Base-by-base conservation (phyloP, 257 asterid genomes). In the Striga asiatica region DNA sequence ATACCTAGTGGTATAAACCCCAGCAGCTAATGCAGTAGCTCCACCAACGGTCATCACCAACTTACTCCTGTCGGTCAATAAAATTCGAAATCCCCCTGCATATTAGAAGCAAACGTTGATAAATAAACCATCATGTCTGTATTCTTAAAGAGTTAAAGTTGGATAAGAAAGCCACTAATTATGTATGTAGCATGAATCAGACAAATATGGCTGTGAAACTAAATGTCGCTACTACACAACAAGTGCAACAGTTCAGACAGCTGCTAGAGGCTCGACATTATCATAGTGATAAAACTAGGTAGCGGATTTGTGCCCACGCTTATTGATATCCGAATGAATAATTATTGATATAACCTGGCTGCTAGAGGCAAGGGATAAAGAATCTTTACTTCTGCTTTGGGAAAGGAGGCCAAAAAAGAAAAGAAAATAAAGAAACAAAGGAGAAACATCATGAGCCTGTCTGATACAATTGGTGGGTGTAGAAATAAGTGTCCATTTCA, bases 21-120 rank as follows among this genome's bases (percentile, higher is more conserved):
- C 98, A 50, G 97, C 95, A 69, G 98, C 97, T 71, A 92, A 71
- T 61, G 98, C 98, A 69, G 98, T 92, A 71, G 66, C 94, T 69
- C 97, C 98, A 52, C 98, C 98, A 58, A 92, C 74, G 39, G 95
- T 79, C 98, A 92, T 92, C 35, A 71, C 68, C 76, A 92, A 65
- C 69, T 71, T 82, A 74, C 95, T 76, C 76, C 88, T 79, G 75
- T 92, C 98, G 35, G 84, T 85, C 81, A 92, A 74, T 27, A 92
- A 67, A 73, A 71, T 61, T 66, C 89, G 78, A 58, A 82, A 65
- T 4, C 98, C 97, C 53, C 93, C 98, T 87, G 88, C 67, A 72
- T 22, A 58, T 60, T 51, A 62, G 23, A 55, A 58, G 4, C 27
- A 9, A 37, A 51, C 35, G 9, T 37, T 31, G 22, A 67, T 32